Evolutionary conservation across 768 basidiomycete genomes (phyloP), one percentile per base, ranked within the genome.

Genomic region (Leccinum boreale): DNA sequence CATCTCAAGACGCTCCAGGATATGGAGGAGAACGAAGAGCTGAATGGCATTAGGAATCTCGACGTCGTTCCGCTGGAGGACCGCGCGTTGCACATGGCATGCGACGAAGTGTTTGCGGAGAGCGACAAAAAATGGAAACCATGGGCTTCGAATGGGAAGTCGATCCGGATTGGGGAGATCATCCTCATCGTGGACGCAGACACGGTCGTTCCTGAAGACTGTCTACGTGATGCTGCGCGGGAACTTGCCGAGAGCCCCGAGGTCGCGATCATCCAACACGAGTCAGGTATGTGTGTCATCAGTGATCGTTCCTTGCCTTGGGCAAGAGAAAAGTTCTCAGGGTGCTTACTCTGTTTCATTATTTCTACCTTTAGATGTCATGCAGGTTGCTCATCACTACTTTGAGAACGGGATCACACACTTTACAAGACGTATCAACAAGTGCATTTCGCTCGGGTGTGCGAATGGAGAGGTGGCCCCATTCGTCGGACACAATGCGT

Each of bases 361-460:
- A 10, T 42, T 42, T 42, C 9, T 39, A 28, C 29, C 45, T 55
- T 53, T 31, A 84, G 90, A 92, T 64, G 92, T 94, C 60, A 92
- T 94, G 86, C 90, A 94, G 71, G 92, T 93, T 54, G 91, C 90
- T 0, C 76, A 88, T 68, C 88, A 93, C 70, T 94, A 90, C 73
- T 94, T 95, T 65, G 93, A 96, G 69, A 93, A 94, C 62, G 91
- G 90, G 11, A 91, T 95, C 62, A 84, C 94, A 6, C 86, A 90
- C 67, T 95, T 96, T 72, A 95, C 94, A 5, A 84, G 86, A 10
- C 82, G 92, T 15, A 92, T 95, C 74, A 93, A 95, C 74, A 85
- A 85, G 70, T 84, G 81, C 65, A 92, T 92, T 52, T 90, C 89
- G 0, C 79, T 92, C 75, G 84, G 84, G 7, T 85, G 84, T 65